Base-by-base conservation (phyloP, 1,284 basidiomycete species). In the Sporisorium sorghi region DNA sequence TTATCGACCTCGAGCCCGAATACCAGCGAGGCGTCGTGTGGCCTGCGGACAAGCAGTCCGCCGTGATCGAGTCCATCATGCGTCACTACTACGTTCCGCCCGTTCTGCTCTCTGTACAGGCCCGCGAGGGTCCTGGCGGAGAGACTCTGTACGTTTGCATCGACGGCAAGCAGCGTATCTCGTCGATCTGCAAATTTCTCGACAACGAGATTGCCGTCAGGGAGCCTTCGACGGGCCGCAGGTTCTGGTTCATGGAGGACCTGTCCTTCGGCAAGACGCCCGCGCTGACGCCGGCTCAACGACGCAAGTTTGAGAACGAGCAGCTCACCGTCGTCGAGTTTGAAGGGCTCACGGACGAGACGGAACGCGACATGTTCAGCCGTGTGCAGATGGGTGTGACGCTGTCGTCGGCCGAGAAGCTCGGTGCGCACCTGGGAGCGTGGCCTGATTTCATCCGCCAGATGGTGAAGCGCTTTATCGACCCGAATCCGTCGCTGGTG, bases 11-110 rank as follows among this genome's bases (percentile, higher is more conserved):
- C 21, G 75, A 79, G 35, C 76, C 78, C 32, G 76, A 78, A 19
- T 79, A 77, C 33, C 78, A 79, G 56, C 73, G 78, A 30, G 74
- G 67, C 17, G 74, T 77, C 0, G 78, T 79, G 3, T 79, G 78
- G 78, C 17, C 65, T 0, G 43, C 53, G 10, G 56, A 61, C 0
- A 79, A 78, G 60, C 73, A 78, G 51, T 70, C 65, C 3, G 78
- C 78, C 19, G 44, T 79, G 6, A 79, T 79, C 57, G 77, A 79
- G 23, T 76, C 73, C 3, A 66, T 79, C 60, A 65, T 78, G 60
- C 55, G 70, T 2, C 72, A 78, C 26, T 79, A 74, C 56, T 79
- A 78, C 57, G 73, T 79, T 4, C 78, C 78, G 7, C 78, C 78
- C 0, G 60, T 79, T 33, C 59, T 79, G 35, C 60, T 78, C 32